phyloP scores from a whole-genome alignment of 2,329 filamentous ascomycete species.

The Teratosphaeria zuluensis region DNA sequence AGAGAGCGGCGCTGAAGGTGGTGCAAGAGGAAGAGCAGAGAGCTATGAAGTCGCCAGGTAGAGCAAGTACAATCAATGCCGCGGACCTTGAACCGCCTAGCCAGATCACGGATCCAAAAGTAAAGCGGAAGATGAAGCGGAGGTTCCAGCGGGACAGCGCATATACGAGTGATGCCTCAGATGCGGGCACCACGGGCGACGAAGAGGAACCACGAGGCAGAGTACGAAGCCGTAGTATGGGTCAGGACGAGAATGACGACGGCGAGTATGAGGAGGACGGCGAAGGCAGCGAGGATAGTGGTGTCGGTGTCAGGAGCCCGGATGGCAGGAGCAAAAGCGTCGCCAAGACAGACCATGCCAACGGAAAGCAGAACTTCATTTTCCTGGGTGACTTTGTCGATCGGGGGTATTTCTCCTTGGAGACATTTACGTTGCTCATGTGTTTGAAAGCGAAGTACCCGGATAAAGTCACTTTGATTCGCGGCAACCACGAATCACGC shows the following conservation, averaged over 20 bases:
- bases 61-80: slow-evolving; percentile 61
- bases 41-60: slow-evolving; percentile 10
- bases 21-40: neutral
- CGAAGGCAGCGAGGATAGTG: slow-evolving; percentile 36
- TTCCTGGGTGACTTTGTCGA: slow-evolving; percentile 68
- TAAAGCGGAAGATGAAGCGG: slow-evolving; percentile 71
- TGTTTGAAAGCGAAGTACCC: slow-evolving; percentile 66
- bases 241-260: slow-evolving; percentile 28
- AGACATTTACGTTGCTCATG: slow-evolving; percentile 63
- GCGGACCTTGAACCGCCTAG: slow-evolving; percentile 86
- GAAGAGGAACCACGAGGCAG: slow-evolving; percentile 35
- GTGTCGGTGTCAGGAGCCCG: slow-evolving; percentile 31
- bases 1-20: slow-evolving; percentile 10
- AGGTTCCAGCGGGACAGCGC: slow-evolving; percentile 41
- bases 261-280: slow-evolving; percentile 41
- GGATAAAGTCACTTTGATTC: slow-evolving; percentile 61
- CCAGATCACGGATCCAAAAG: slow-evolving; percentile 76
- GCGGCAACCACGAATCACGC: slow-evolving; percentile 66
- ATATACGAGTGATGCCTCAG: slow-evolving; percentile 44
- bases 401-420: slow-evolving; percentile 63
- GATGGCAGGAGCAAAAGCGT: slow-evolving; percentile 27
- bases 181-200: slow-evolving; percentile 31
- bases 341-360: slow-evolving; percentile 33
- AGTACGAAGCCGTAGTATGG: slow-evolving; percentile 26
- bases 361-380: slow-evolving; percentile 59